Base-by-base conservation (phyloP, 1,284 basidiomycete species). In the Tilletia walkeri region DNA sequence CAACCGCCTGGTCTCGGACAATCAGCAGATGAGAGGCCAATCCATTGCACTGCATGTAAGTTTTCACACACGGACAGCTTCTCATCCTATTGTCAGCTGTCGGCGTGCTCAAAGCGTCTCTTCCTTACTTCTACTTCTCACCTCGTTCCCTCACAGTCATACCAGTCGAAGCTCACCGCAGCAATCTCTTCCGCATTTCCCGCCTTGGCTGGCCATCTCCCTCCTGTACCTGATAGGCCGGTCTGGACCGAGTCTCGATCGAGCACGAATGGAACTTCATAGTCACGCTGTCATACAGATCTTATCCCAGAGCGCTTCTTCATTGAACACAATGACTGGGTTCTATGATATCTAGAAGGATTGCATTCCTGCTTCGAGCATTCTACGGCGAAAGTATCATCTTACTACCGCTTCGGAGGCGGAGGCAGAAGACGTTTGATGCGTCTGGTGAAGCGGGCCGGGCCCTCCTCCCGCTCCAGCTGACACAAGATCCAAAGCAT, bases 1-100 rank as follows among this genome's bases (percentile, higher is more conserved):
- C 56, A 76, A 75, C 39, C 71, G 81, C 12, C 72, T 83, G 45
- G 78, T 76, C 16, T 75, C 73, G 67, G 81, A 83, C 71, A 83
- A 82, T 56, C 82, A 83, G 74, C 80, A 81, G 66, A 78, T 81
- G 65, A 70, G 75, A 14, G 81, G 80, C 1, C 80, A 81, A 67
- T 73, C 77, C 66, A 59, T 65, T 47, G 69, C 73, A n/a, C 67
- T 78, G 4, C 67, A 67, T 7, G 70, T 74, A 66, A 36, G 70
- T 69, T 53, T 1, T 3, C 1, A 53, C n/a, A 49, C 12, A 49
- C n/a, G 12, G n/a, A 49, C 12, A 49, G 12, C 12, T 53, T 1
- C 4, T 53, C 50, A 53, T 53, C 50, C 50, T 53, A 18, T 53
- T 53, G 1, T 24, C 47, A 30, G n/a, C 16, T 18, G n/a, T 1